phyloP scores from a whole-genome alignment of 2,329 filamentous ascomycete genomes.

The Penicillium sp. region DNA sequence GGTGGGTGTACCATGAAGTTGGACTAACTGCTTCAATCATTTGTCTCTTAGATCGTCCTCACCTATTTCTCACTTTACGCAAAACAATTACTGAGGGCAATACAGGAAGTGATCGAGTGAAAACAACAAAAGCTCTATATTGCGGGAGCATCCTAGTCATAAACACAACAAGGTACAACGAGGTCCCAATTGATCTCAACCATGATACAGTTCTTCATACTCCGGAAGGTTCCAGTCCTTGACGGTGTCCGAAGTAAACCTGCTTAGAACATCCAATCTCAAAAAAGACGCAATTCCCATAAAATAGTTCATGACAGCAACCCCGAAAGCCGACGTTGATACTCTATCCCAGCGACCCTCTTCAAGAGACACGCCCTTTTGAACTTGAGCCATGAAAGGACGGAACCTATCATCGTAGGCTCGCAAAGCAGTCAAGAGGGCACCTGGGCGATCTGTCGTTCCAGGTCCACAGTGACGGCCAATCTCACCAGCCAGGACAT shows the following conservation, averaged over 20 bases:
- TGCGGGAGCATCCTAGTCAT: too few species aligned
- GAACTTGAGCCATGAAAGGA: slow-evolving; percentile 11
- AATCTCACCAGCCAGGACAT: slow-evolving; percentile 57
- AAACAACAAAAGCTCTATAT: too few species aligned
- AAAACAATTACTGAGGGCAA: too few species aligned
- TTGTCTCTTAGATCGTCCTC: too few species aligned
- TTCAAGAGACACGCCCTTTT: background rate
- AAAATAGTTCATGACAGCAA: slow-evolving; percentile 33
- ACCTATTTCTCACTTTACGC: too few species aligned
- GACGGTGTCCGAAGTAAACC: background rate
- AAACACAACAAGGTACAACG: too few species aligned
- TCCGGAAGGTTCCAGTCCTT: background rate
- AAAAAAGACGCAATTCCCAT: slow-evolving; percentile 32
- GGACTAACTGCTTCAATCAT: background rate
- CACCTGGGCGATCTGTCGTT: slow-evolving; percentile 35
- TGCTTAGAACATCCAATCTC: slow-evolving; percentile 28
- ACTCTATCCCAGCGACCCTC: slow-evolving; percentile 1
- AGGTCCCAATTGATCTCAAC: background rate
- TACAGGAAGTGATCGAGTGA: too few species aligned
- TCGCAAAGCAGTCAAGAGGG: slow-evolving; percentile 7
- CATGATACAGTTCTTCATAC: background rate
- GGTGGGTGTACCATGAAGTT: background rate
- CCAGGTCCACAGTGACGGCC: slow-evolving; percentile 26
- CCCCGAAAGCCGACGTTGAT: slow-evolving; percentile 22
- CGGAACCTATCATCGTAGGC: slow-evolving; percentile 21